A percentile compares a stretch with the other conserved stretches of the same genome.
Evolutionary conservation across 140 eudicot genomes (phyloP).

Genomic region (Anethum foeniculum): DNA sequence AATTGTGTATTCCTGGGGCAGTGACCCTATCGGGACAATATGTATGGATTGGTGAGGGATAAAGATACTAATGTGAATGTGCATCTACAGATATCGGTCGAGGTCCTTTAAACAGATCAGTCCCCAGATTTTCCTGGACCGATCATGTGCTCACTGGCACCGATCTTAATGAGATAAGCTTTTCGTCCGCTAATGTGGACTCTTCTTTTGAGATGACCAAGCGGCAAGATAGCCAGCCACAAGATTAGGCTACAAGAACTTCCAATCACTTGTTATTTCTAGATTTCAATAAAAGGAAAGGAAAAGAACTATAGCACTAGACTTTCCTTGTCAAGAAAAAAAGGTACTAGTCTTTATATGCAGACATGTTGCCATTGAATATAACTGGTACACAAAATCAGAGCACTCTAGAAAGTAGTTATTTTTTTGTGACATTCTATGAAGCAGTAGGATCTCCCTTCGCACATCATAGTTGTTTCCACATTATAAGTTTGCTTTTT

Average conservation of each 20-base stretch:
- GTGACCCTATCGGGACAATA: not conserved
- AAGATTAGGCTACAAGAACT: not conserved
- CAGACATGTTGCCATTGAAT: not conserved
- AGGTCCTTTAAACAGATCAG: not conserved
- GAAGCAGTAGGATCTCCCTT: not conserved
- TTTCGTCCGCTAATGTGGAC: not conserved
- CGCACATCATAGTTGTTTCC: not conserved
- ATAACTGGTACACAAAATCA: not conserved
- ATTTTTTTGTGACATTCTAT: too few relatives aligned
- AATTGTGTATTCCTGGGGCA: not conserved
- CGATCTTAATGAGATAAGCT: not conserved
- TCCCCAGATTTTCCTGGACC: not conserved
- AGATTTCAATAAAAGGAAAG: not conserved
- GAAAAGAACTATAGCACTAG: not conserved
- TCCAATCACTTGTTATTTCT: not conserved
- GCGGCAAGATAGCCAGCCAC: not conserved
- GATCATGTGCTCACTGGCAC: not conserved
- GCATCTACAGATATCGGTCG: not conserved
- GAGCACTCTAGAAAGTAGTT: not conserved
- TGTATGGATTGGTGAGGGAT: not conserved
- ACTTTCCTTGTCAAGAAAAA: not conserved
- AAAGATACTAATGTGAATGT: not conserved
- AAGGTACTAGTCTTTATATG: not conserved
- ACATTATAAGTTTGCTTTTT: not conserved
- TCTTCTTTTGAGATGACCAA: not conserved